Evolutionary conservation across 768 basidiomycete species (phyloP).

Genomic region (Russula ochroleuca): DNA sequence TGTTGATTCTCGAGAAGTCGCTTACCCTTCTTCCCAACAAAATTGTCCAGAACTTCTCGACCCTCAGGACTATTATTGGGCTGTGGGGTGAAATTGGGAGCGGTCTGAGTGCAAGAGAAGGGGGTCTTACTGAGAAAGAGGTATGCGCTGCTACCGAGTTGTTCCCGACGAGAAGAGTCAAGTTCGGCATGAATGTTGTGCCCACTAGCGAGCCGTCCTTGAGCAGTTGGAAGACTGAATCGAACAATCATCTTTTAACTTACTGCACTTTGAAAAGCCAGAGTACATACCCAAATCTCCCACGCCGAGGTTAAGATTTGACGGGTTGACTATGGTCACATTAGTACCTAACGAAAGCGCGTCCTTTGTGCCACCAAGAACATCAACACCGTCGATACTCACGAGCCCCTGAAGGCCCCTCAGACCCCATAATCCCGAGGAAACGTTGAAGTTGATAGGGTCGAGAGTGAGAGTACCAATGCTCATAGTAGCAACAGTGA

Average conservation of each 20-base stretch:
- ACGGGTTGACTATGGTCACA: conserved; percentile 64
- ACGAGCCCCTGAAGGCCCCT: conserved; percentile 55
- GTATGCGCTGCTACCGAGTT: conserved; percentile 52
- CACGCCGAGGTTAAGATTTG: conserved; percentile 54
- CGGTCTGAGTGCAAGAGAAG: conserved; percentile 5
- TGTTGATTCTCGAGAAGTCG: not conserved
- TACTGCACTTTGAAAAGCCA: not conserved
- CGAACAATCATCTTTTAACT: not conserved
- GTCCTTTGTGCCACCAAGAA: conserved; percentile 56
- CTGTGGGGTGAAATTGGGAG: conserved; percentile 34
- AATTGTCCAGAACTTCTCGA: conserved; percentile 59
- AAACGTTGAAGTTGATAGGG: conserved; percentile 67
- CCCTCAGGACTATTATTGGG: conserved; percentile 60
- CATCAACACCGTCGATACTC: conserved; percentile 57
- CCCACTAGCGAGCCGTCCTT: conserved; percentile 52
- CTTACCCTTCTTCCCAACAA: conserved; percentile 56
- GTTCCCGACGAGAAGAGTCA: conserved; percentile 55
- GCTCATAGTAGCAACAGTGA: conserved; percentile 55
- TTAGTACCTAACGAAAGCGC: conserved; percentile 57
- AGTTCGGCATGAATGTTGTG: conserved; percentile 55
- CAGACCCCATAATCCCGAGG: conserved; percentile 55
- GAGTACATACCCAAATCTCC: conserved; percentile 57
- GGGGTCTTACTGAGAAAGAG: conserved; percentile 40
- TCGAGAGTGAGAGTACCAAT: conserved; percentile 66
- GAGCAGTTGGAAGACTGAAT: conserved; percentile 53